Base-by-base conservation (phyloP, 805 yeast genomes). In the Candida tibetensis region DNA sequence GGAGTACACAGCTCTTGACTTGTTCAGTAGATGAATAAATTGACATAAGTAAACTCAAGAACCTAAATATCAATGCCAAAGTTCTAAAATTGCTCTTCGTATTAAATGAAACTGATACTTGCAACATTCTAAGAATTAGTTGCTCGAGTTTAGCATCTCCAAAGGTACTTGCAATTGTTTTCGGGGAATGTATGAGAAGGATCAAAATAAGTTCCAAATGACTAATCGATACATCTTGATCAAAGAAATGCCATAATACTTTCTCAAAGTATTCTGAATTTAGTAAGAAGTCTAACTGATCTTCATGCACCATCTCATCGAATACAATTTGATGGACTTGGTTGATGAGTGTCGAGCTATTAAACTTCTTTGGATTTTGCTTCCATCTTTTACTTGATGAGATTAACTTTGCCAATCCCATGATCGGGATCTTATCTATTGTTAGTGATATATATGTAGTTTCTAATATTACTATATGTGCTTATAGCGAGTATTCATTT, bases 241-340 rank as follows among this genome's bases (percentile, higher is more conserved):
- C 63, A 40, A 71, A 69, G 29, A 53, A 45, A 9, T 57, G 58
- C 79, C 77, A 75, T 10, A 69, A 52, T 17, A 63, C 59, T n/a
- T 52, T 44, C 14, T 45, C 34, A 25, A 64, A 53, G 42, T 51
- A 62, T 15, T 41, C 47, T 1, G 60, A 40, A 6, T 42, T 44
- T 3, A 37, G 13, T 26, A 56, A 39, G 4, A 45, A 37, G 9
- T 28, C 26, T 14, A 35, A 17, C 5, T 35, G 22, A 9, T 22
- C 23, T n/a, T 21, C 12, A 6, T 26, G 19, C 26, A 12, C 17
- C 30, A 21, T 28, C 14, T 30, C 28, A 25, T 33, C 40, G 19
- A 36, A 39, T 2, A 40, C 32, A 2, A 32, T 21, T 13, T 30
- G 32, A 31, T 52, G 46, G 1, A 58, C 52, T n/a, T 54, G 48